Percentiles rank a stretch among this genome's conserved stretches.
Evolutionary conservation across 148 eudicot genomes (phyloP).

Genomic region (Tetragonia tetragonoides): DNA sequence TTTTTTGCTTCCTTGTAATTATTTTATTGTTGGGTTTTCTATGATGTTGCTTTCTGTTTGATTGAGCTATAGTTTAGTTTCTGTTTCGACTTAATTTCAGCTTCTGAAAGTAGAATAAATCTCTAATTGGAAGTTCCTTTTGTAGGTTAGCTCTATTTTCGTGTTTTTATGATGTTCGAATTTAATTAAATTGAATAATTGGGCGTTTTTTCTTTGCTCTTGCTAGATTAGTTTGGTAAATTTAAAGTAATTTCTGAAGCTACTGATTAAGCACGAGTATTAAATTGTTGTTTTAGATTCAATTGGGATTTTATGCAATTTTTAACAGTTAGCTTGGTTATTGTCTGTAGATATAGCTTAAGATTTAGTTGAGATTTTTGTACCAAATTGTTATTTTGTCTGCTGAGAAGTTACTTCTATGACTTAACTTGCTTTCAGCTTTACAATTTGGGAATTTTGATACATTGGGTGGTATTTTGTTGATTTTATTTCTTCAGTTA

Average conservation of each 20-base stretch:
- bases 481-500: background rate
- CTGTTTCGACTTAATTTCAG: background rate
- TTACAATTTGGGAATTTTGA: background rate
- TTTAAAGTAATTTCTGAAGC: background rate
- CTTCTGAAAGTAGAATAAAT: background rate
- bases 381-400: background rate
- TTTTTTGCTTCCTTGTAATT: background rate
- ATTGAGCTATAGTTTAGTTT: background rate
- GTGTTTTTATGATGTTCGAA: background rate
- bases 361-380: background rate
- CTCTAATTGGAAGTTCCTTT: background rate
- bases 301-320: background rate
- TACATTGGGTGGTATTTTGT: background rate
- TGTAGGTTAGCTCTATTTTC: too few species aligned
- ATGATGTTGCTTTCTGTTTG: background rate
- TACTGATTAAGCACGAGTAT: too few species aligned
- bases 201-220: too few species aligned
- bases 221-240: background rate
- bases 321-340: too few species aligned
- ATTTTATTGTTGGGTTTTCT: background rate
- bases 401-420: background rate
- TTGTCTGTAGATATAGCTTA: background rate
- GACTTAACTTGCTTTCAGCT: background rate
- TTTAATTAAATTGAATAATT: too few species aligned
- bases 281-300: background rate